phyloP scores from a whole-genome alignment of 1,284 basidiomycete species.

The Tilletia setariae region DNA sequence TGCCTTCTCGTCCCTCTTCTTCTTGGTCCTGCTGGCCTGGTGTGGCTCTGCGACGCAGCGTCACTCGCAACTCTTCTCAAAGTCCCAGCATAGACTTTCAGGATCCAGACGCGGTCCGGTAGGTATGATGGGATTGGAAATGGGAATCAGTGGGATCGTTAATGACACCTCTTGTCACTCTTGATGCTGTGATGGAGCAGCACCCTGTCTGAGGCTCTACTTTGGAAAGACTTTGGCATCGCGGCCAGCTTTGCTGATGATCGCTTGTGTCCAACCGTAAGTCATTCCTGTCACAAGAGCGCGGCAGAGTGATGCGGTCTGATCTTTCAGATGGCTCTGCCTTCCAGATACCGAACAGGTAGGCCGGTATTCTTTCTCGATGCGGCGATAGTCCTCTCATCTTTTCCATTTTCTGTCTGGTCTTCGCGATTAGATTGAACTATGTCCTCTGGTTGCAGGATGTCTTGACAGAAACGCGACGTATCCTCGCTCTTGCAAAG shows the following conservation, averaged over 20 bases:
- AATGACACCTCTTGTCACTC: not conserved
- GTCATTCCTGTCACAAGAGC: constrained; percentile 14
- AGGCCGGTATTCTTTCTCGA: no score
- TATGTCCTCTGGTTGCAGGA: constrained; percentile 26
- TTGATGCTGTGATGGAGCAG: not conserved
- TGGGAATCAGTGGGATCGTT: not conserved
- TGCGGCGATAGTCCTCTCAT: no score
- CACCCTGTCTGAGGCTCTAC: constrained; percentile 25
- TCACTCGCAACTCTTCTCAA: not conserved
- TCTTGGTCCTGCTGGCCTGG: not conserved
- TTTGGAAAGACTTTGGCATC: constrained; percentile 28
- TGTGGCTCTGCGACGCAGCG: constrained; percentile 4
- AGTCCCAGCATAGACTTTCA: constrained; percentile 19
- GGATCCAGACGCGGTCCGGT: constrained; percentile 18
- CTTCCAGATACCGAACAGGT: constrained; percentile 8
- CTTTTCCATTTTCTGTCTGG: not conserved
- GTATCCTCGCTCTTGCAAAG: not conserved
- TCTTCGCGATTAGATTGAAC: constrained; percentile 20
- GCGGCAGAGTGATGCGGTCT: constrained; percentile 16
- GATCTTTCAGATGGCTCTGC: not conserved
- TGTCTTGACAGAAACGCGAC: constrained; percentile 1
- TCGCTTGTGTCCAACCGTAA: constrained; percentile 32
- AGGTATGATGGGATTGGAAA: not conserved
- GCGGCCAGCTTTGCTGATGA: constrained; percentile 17
- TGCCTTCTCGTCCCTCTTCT: no score